These are phyloP conservation scores for Venturia nashicola DNA, from an alignment of 2,329 filamentous ascomycete species.

Conservation along the genomic window DNA sequence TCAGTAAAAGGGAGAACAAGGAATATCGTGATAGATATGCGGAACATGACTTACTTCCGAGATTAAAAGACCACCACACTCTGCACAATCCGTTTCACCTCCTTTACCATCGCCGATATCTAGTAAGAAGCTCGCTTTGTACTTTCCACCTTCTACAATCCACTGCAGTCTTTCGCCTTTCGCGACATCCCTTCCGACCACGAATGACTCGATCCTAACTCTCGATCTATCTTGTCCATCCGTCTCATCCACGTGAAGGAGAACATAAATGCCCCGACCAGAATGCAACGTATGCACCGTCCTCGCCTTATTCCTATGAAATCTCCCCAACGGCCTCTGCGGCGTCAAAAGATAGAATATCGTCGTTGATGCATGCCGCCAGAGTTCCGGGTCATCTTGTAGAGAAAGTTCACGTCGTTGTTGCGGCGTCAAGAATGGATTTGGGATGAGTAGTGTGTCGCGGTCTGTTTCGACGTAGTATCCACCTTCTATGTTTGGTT, in stretches of 20 bases:
- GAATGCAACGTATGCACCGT: conserved; percentile 55
- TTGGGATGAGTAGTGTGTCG: conserved; percentile 38
- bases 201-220: conserved; percentile 48
- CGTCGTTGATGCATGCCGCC: conserved; percentile 44
- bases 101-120: conserved; percentile 27
- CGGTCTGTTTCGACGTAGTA: conserved; percentile 53
- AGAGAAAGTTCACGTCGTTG: conserved; percentile 14
- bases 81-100: conserved; percentile 16
- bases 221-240: conserved; percentile 24
- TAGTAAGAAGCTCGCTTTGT: conserved; percentile 51
- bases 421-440: conserved; percentile 31
- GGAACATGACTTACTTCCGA: conserved; percentile 36
- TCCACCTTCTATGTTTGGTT: conserved; percentile 50
- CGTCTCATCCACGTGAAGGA: conserved; percentile 45
- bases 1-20: background rate
- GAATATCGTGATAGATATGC: background rate
- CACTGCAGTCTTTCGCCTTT: conserved; percentile 52
- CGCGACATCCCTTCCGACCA: conserved; percentile 47
- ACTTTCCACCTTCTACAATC: conserved; percentile 57
- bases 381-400: conserved; percentile 22
- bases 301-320: conserved; percentile 50
- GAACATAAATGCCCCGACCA: conserved; percentile 50
- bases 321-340: conserved; percentile 40
- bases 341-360: conserved; percentile 56
- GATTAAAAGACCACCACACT: conserved; percentile 44